phyloP scores from a whole-genome alignment of 2,329 filamentous ascomycete species.

The Aschersonia sp. region DNA sequence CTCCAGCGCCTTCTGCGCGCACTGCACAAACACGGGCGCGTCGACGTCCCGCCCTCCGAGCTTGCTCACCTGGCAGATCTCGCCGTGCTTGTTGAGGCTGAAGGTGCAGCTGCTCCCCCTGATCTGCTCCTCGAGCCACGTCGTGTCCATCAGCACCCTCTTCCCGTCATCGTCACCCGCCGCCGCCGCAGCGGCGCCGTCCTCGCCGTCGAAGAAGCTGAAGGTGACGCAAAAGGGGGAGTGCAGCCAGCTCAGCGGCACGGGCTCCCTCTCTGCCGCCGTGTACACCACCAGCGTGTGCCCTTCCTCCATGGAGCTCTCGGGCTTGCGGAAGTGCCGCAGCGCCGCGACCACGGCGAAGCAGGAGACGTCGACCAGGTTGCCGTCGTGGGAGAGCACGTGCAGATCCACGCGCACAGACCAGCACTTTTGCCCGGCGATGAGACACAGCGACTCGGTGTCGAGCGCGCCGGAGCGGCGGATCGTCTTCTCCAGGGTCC shows the following conservation, averaged over 20 bases:
- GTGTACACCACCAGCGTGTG: slow-evolving; percentile 76
- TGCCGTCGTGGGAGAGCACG: slow-evolving; percentile 80
- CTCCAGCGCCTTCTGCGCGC: slow-evolving; percentile 55
- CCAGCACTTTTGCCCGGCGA: slow-evolving; percentile 85
- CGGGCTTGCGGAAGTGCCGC: slow-evolving; percentile 81
- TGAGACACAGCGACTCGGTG: slow-evolving; percentile 87
- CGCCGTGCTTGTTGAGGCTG: slow-evolving; percentile 77
- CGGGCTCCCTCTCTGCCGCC: slow-evolving; percentile 72
- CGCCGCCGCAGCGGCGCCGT: no score
- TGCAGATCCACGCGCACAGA: slow-evolving; percentile 83
- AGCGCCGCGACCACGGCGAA: slow-evolving; percentile 78
- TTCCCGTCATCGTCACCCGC: slow-evolving; percentile 25
- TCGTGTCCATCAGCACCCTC: slow-evolving; percentile 53
- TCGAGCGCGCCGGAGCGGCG: slow-evolving; percentile 85
- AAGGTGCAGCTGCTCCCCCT: slow-evolving; percentile 61
- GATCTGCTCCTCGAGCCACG: slow-evolving; percentile 61
- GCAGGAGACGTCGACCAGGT: slow-evolving; percentile 73
- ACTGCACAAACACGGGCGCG: slow-evolving; percentile 62
- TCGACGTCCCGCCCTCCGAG: slow-evolving; percentile 73
- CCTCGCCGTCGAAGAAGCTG: slow-evolving; percentile 57
- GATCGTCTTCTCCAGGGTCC: slow-evolving; percentile 85
- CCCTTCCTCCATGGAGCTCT: slow-evolving; percentile 65
- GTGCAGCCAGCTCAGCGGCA: slow-evolving; percentile 81
- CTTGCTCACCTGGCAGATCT: slow-evolving; percentile 85
- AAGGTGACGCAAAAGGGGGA: slow-evolving; percentile 86